A percentile compares a stretch with the other conserved stretches of the same genome.
Evolutionary conservation across 768 basidiomycete genomes (phyloP).

Genomic region (Lactifluus rugatus): DNA sequence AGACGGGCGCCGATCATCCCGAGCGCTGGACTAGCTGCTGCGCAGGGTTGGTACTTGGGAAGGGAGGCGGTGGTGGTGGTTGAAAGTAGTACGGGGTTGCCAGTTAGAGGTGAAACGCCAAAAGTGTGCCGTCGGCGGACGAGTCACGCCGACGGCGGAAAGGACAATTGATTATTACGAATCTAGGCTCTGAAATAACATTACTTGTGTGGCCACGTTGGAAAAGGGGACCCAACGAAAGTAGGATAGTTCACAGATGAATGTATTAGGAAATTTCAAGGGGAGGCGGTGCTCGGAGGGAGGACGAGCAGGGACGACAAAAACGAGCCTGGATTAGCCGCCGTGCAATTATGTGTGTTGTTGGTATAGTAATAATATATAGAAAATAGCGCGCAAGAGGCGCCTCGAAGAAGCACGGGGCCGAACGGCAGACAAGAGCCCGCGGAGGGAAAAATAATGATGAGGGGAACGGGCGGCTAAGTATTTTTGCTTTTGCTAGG

Average conservation of each 20-base stretch:
- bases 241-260: not conserved
- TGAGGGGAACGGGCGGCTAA: not conserved
- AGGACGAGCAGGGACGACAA: not conserved
- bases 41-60: not conserved
- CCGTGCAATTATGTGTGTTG: not conserved
- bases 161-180: not conserved
- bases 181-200: not conserved
- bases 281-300: not conserved
- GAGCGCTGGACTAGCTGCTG: not conserved
- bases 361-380: not conserved
- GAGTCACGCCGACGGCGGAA: not conserved
- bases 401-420: not conserved
- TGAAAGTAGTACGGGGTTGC: not conserved
- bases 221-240: not conserved
- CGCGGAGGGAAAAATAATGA: not conserved
- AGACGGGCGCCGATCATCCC: not conserved
- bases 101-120: slow-evolving; percentile 6
- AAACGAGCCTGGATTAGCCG: not conserved
- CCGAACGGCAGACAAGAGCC: not conserved
- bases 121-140: slow-evolving; percentile 1
- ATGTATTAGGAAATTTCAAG: slow-evolving; percentile 8
- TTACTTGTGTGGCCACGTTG: too few species aligned
- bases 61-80: not conserved
- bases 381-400: not conserved
- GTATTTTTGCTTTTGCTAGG: not conserved